phyloP scores from a whole-genome alignment of 129 eudicot genomes.

The Chrysanthemum seticuspe region DNA sequence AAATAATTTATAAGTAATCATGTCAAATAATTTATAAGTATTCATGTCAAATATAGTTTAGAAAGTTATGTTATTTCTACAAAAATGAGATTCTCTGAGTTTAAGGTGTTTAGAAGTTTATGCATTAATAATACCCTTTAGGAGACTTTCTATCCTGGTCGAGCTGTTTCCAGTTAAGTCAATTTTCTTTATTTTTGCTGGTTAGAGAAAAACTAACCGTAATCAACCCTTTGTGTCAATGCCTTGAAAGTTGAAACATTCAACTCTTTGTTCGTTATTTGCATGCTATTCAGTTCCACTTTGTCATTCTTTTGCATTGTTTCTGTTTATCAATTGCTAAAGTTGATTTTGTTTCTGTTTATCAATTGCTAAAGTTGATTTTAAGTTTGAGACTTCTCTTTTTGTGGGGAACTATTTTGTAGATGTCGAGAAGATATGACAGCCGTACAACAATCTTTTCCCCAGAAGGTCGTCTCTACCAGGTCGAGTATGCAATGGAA shows the following conservation, averaged over 20 bases:
- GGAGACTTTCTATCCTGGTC: background rate
- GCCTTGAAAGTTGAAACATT: background rate
- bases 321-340: background rate
- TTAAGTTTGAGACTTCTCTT: constrained; percentile 8
- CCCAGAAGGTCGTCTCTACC: constrained; percentile 93
- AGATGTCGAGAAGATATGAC: constrained; percentile 83
- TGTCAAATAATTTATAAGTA: too few relatives aligned
- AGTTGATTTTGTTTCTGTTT: background rate
- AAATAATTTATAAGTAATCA: too few relatives aligned
- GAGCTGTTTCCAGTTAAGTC: too few relatives aligned
- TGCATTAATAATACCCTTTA: background rate
- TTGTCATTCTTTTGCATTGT: constrained; percentile 10
- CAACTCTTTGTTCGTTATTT: background rate
- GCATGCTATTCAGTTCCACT: background rate
- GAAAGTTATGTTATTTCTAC: background rate
- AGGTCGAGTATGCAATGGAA: constrained; percentile 93
- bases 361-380: constrained; percentile 3
- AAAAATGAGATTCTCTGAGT: background rate
- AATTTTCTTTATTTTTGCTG: background rate
- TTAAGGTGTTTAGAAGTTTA: background rate
- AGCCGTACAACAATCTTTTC: constrained; percentile 95
- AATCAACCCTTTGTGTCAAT: background rate
- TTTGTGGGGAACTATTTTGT: constrained; percentile 12
- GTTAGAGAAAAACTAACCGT: background rate
- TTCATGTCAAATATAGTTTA: too few relatives aligned